Base-by-base conservation (phyloP, 305 asterid genomes). In the Rubia peregrina region DNA sequence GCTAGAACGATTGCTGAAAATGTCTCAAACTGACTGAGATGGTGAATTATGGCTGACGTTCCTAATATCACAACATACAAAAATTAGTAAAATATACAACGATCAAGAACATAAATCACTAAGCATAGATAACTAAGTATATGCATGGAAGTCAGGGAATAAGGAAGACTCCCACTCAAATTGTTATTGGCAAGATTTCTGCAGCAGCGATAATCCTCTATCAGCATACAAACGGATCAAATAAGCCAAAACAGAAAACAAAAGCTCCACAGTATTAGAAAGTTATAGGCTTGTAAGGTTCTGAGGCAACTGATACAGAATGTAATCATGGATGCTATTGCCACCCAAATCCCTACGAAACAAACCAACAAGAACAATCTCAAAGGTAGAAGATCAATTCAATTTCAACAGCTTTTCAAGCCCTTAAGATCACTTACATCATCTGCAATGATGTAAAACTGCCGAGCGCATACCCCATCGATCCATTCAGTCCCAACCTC, bases 121-220 rank as follows among this genome's bases (percentile, higher is more conserved):
- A 44, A 82, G 71, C 66, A 72, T 60, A 91, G 73, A 80, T 88
- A 89, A 75, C 65, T 84, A 70, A 94, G 90, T 13, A 85, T 74
- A 68, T 80, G 72, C 85, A 94, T 87, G 61, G 71, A 61, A 71
- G 87, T 64, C 65, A 94, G 65, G 64, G 98, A 94, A 74, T 85
- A 94, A 42, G 99, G 99, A 75, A 94, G 76, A 73, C 69, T 84
- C 68, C 99, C 98, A 67, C 85, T 91, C 69, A 94, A 61, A 78
- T 87, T 89, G 84, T 94, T 94, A 74, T 76, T 81, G 70, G 95
- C 98, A 74, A 94, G 87, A 82, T 91, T 94, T 84, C 99, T 94
- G 96, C 79, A 84, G 57, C 61, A 40, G 79, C 56, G 72, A 43
- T 43, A 70, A 53, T 61, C 44, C 38, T 33, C 51, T 40, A 38